Conservation (phyloP, 2,329 filamentous ascomycete genomes). For the Alternaria tenuissima region DNA sequence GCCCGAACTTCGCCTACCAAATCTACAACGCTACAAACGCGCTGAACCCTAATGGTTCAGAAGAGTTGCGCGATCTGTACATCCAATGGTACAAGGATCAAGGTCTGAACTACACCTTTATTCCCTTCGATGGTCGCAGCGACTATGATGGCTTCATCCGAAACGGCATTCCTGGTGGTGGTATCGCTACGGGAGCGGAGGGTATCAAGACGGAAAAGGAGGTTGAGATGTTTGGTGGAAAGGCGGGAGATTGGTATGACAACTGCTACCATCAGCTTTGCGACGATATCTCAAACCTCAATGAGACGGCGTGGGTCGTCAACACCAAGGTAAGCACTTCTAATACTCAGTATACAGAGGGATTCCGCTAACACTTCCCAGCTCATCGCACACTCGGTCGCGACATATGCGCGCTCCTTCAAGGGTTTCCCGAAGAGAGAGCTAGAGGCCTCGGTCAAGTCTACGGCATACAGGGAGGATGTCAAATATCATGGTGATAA, state of each 20-base stretch:
- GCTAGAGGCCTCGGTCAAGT: constrained; percentile 18
- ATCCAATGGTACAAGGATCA: constrained; percentile 50
- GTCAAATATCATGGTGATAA: constrained; percentile 47
- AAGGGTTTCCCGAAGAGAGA: constrained; percentile 48
- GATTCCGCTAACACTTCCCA: constrained; percentile 17
- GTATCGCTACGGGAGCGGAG: constrained; percentile 53
- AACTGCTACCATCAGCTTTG: constrained; percentile 52
- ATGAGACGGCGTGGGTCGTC: constrained; percentile 49
- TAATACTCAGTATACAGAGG: background rate
- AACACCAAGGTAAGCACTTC: constrained; percentile 45
- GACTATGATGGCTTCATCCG: constrained; percentile 55
- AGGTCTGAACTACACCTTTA: constrained; percentile 50
- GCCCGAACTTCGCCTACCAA: constrained; percentile 51
- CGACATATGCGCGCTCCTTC: constrained; percentile 46
- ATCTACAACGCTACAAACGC: constrained; percentile 53
- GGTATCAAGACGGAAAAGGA: constrained; percentile 52
- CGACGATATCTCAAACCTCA: constrained; percentile 51
- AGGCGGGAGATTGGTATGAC: constrained; percentile 51
- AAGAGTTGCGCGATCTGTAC: constrained; percentile 50
- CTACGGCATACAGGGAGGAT: constrained; percentile 29
- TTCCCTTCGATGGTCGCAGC: constrained; percentile 52
- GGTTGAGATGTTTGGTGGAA: constrained; percentile 49
- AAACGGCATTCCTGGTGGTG: constrained; percentile 52
- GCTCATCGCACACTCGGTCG: constrained; percentile 51
- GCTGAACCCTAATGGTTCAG: constrained; percentile 47